These are phyloP conservation scores for Aspergillus fructus DNA, from an alignment of 2,329 filamentous ascomycete species.

Conservation along the genomic window DNA sequence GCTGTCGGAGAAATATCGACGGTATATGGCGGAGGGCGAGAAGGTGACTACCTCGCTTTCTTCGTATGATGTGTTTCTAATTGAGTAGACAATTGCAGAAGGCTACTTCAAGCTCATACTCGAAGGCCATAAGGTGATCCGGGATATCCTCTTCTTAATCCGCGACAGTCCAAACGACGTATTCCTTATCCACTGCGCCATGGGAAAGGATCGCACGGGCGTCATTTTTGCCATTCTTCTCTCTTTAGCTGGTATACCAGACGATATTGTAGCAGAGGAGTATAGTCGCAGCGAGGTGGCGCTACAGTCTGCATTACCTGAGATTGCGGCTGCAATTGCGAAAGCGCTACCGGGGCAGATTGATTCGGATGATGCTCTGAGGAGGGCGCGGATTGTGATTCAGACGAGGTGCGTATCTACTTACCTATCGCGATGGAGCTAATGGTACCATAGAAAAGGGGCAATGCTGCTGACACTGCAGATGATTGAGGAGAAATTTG, in stretches of 20 bases:
- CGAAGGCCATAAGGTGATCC: neutral
- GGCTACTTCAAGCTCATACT: neutral
- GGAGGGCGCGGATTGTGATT: neutral
- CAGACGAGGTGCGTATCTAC: neutral
- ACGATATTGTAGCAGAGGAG: neutral
- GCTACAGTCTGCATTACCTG: neutral
- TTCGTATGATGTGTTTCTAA: neutral
- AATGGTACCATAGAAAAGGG: neutral
- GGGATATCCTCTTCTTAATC: neutral
- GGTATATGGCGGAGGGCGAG: neutral
- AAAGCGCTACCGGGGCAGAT: neutral
- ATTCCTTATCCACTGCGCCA: neutral
- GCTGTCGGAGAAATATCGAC: slow-evolving; percentile 1
- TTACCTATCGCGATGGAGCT: neutral
- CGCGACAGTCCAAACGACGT: neutral
- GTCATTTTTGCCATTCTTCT: neutral
- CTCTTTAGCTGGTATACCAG: neutral
- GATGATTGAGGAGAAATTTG: neutral
- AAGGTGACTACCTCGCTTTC: neutral
- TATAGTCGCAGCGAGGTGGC: neutral
- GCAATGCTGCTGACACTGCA: neutral
- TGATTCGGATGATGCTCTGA: neutral
- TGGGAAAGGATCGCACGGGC: slow-evolving; percentile 5
- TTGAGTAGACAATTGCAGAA: neutral
- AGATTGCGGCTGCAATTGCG: neutral